Evolutionary conservation across 1,139 yeast species (phyloP).

Genomic region (Candida sanyaensis): DNA sequence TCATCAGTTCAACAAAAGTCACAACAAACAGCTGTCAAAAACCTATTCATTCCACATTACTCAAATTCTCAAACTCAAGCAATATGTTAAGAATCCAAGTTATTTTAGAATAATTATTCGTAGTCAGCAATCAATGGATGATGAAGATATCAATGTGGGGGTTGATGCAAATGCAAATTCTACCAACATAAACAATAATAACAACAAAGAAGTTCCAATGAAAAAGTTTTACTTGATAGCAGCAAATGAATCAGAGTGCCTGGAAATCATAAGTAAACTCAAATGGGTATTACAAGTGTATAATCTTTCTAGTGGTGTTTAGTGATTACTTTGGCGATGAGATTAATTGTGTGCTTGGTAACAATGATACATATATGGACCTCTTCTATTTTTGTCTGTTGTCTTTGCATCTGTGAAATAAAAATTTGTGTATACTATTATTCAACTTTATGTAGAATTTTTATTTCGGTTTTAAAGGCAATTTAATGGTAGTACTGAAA

Average conservation of each 20-base stretch:
- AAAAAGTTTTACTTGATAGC: constrained; percentile 92
- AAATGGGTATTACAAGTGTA: constrained; percentile 55
- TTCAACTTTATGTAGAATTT: too few relatives aligned
- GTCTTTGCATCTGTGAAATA: too few relatives aligned
- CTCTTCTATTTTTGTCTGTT: too few relatives aligned
- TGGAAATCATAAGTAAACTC: constrained; percentile 73
- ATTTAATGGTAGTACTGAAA: too few relatives aligned
- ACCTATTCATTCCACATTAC: constrained; percentile 87
- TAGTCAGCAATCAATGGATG: constrained; percentile 42
- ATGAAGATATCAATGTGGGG: constrained; percentile 30
- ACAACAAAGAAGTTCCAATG: constrained; percentile 29
- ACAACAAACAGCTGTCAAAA: constrained; percentile 53
- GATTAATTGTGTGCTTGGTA: too few relatives aligned
- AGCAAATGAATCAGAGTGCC: constrained; percentile 57
- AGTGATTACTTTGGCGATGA: too few relatives aligned
- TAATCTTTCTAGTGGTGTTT: constrained; percentile 17
- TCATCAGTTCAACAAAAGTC: constrained; percentile 47
- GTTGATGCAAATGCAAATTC: constrained; percentile 12
- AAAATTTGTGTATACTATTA: too few relatives aligned
- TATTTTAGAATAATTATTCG: constrained; percentile 83
- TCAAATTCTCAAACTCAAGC: constrained; percentile 75
- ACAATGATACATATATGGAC: too few relatives aligned
- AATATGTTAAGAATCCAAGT: constrained; percentile 71
- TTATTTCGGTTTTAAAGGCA: too few relatives aligned
- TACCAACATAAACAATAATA: constrained; percentile 14